Evolutionary conservation across 2,329 filamentous ascomycete species (phyloP), one percentile per base, ranked within the genome.

Genomic region (Achaetomium macrosporum): DNA sequence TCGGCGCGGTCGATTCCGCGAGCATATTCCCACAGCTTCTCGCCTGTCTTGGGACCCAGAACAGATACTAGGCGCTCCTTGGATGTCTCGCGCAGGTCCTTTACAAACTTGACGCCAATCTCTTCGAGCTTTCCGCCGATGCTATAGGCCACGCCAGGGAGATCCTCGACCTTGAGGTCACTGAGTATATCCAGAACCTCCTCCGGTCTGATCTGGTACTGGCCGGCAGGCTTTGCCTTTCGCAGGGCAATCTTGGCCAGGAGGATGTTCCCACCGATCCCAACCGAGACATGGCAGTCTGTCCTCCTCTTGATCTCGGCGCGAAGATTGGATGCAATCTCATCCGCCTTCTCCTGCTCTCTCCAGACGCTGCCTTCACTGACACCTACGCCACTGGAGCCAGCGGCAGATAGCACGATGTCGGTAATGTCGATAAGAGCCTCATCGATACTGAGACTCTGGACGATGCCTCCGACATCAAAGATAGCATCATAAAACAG

Each of bases 371-470:
- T 87, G 0, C 80, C 85, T 65, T 93, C 87, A 9, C 79, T 77
- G 5, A 84, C 65, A 1, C 77, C 79, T 19, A 74, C 72, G 1
- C 87, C 88, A 61, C 87, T 79, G 1, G 85, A 87, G 2, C 82
- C 83, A 11, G 81, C 78, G 13, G 77, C 78, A 12, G 77, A 73
- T 42, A 90, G 71, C 54, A 93, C 87, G 3, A 88, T 70, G 3
- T 74, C 73, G 3, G 88, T 93, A 33, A 91, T 79, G 68, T 99
- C 93, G 15, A 99, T 73, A 8, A 99, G 77, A 1, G 90, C 93
- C 69, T 99, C 95, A 60, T 99, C 95, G 42, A 99, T 88, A 64
- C 93, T 97, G 48, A 99, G 92, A 64, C 93, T 97, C 66, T 99
- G 93, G 0, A 97, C 90, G 16, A 89, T 71, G 1, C 90, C 92